Evolutionary conservation across 441 rosid species (phyloP).

Genomic region (Erodium chrysanthum): DNA sequence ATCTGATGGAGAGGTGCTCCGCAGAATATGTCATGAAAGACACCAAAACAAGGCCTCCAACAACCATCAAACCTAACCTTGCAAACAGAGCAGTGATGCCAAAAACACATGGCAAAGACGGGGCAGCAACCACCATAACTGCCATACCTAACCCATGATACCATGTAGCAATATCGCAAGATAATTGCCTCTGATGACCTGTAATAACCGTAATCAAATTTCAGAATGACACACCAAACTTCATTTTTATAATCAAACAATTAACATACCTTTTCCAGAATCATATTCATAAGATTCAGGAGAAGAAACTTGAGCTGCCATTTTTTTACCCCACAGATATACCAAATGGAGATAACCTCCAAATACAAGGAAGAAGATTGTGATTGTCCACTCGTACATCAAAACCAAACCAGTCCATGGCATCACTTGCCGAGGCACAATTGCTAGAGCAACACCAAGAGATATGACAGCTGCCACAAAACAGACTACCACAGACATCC

Average conservation of each 20-base stretch:
- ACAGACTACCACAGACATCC: slow-evolving; percentile 48
- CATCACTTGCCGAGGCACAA: slow-evolving; percentile 80
- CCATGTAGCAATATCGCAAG: slow-evolving; percentile 45
- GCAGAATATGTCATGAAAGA: slow-evolving; percentile 86
- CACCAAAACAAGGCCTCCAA: slow-evolving; percentile 63
- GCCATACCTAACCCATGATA: slow-evolving; percentile 72
- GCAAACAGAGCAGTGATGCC: slow-evolving; percentile 76
- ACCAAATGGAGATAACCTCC: slow-evolving; percentile 66
- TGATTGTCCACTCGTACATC: slow-evolving; percentile 80
- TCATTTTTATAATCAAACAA: neutral
- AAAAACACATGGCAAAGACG: slow-evolving; percentile 62
- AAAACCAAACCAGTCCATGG: slow-evolving; percentile 96
- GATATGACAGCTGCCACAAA: slow-evolving; percentile 41
- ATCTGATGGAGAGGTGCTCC: slow-evolving; percentile 59
- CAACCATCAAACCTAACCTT: slow-evolving; percentile 73
- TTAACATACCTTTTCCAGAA: slow-evolving; percentile 58
- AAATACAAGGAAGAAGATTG: slow-evolving; percentile 55
- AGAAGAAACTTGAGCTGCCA: slow-evolving; percentile 20
- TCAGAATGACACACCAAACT: neutral
- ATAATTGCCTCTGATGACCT: slow-evolving; percentile 65
- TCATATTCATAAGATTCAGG: slow-evolving; percentile 49
- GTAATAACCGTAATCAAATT: slow-evolving; percentile 15
- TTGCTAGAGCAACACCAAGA: slow-evolving; percentile 44
- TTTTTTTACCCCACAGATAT: slow-evolving; percentile 53
- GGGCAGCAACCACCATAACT: slow-evolving; percentile 51